Percentiles rank a stretch among this genome's conserved stretches.
These are phyloP conservation scores for Lonicera japonica DNA, from an alignment of 129 eudicot genomes.

Conservation along the genomic window DNA sequence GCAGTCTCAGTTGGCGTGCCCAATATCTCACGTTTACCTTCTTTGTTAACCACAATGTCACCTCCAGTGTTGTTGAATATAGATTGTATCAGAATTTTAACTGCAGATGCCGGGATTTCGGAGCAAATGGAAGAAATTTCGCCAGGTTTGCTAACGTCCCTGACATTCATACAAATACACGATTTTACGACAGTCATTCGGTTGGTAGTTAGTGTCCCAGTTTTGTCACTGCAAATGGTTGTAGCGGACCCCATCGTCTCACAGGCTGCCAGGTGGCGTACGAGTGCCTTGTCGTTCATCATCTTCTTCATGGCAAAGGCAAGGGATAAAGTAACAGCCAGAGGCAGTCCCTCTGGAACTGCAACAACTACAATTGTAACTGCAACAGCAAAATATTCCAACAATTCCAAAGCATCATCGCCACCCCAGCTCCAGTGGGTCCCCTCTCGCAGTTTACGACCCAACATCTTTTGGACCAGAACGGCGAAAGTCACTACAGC, in stretches of 20 bases:
- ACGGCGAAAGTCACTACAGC: slow-evolving; percentile 84
- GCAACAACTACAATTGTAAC: slow-evolving; percentile 95
- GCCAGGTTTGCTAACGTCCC: slow-evolving; percentile 40
- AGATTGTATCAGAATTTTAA: slow-evolving; percentile 48
- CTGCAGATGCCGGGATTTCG: slow-evolving; percentile 32
- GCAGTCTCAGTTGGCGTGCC: slow-evolving; percentile 94
- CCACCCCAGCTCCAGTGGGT: slow-evolving; percentile 61
- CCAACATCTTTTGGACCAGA: slow-evolving; percentile 48
- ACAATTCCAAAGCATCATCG: slow-evolving; percentile 59
- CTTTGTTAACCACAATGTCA: slow-evolving; percentile 60
- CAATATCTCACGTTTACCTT: slow-evolving; percentile 62
- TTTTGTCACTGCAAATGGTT: slow-evolving; percentile 89
- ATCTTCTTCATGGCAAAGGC: slow-evolving; percentile 93
- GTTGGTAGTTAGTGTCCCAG: slow-evolving; percentile 87
- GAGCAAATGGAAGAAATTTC: slow-evolving; percentile 19
- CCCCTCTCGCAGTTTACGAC: slow-evolving; percentile 47
- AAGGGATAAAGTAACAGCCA: slow-evolving; percentile 84
- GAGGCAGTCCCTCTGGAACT: slow-evolving; percentile 89
- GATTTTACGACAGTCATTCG: slow-evolving; percentile 93
- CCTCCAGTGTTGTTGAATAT: slow-evolving; percentile 87
- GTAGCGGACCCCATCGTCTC: slow-evolving; percentile 99
- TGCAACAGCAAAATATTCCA: slow-evolving; percentile 88
- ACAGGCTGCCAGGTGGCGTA: slow-evolving; percentile 85
- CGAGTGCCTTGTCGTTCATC: slow-evolving; percentile 97
- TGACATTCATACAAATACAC: slow-evolving; percentile 58